Percentiles rank a stretch among this genome's conserved stretches.
Evolutionary conservation across 2,329 filamentous ascomycete species (phyloP).

Genomic region (Claviceps digitariae): DNA sequence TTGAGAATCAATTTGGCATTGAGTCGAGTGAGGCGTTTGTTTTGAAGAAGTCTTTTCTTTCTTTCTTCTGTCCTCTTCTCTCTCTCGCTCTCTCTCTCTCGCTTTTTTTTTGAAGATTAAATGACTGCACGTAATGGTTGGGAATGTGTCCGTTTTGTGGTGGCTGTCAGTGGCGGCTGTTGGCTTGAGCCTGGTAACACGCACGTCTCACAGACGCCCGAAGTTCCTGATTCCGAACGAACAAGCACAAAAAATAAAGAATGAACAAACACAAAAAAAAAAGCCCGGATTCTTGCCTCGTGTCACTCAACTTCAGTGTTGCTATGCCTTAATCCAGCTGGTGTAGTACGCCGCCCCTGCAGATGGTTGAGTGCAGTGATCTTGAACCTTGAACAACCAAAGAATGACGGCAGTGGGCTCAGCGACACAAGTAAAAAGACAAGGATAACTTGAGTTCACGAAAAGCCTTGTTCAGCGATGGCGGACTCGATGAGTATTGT

Average conservation of each 20-base stretch:
- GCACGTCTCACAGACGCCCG: background rate
- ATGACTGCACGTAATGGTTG: background rate
- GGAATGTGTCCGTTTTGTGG: conserved; percentile 1
- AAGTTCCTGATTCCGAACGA: background rate
- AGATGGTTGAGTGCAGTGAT: background rate
- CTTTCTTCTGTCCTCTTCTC: too few relatives aligned
- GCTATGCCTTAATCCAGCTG: background rate
- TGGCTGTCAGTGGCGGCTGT: background rate
- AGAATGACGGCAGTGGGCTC: background rate
- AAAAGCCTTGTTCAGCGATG: background rate
- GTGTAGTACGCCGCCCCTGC: background rate
- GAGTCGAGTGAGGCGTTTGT: background rate
- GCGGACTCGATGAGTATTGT: background rate
- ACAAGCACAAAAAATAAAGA: background rate
- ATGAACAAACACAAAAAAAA: background rate
- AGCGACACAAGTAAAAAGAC: background rate
- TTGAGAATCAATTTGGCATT: background rate
- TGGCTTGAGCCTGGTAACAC: background rate
- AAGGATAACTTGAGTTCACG: background rate
- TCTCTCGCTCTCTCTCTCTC: too few relatives aligned
- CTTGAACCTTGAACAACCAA: background rate
- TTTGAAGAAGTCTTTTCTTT: background rate
- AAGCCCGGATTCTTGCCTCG: background rate
- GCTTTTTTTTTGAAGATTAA: background rate
- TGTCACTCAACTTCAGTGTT: background rate